These are phyloP conservation scores for Neurospora sp. DNA, from an alignment of 495 filamentous ascomycete species.

Conservation along the genomic window DNA sequence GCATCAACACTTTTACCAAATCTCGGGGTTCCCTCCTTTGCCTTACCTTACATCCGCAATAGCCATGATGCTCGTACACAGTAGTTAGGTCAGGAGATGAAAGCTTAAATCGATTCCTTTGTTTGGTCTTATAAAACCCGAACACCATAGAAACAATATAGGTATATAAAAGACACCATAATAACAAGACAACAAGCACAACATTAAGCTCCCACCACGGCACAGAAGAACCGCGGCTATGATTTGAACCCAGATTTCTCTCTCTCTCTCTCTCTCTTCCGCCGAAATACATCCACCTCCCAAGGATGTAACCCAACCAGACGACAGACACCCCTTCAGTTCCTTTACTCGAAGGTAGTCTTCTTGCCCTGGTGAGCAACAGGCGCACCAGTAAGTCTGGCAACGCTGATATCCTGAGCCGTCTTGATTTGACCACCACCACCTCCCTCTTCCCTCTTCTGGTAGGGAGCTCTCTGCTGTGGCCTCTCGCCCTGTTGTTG, in stretches of 20 bases:
- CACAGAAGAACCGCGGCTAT: background rate
- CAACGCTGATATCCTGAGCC: constrained; percentile 26
- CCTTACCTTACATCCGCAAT: background rate
- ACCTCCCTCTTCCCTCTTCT: background rate
- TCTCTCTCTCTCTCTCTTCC: background rate
- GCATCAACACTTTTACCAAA: too few species aligned
- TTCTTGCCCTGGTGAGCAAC: constrained; percentile 76
- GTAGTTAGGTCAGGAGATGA: background rate
- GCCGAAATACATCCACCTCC: too few species aligned
- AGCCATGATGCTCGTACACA: background rate
- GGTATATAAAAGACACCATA: background rate
- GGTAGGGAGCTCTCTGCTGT: background rate
- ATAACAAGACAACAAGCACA: background rate
- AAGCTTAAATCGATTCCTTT: background rate
- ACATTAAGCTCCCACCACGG: background rate
- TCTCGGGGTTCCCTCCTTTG: too few species aligned
- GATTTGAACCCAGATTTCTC: background rate
- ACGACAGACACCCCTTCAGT: background rate
- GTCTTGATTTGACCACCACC: constrained; percentile 8
- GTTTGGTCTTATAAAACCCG: background rate
- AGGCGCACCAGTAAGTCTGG: constrained; percentile 61
- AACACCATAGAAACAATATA: background rate
- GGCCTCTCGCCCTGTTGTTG: background rate
- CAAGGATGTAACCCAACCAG: background rate
- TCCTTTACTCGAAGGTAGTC: constrained; percentile 58